Conservation (phyloP, 1,139 yeast genomes). For the Zygoascus sp. region DNA sequence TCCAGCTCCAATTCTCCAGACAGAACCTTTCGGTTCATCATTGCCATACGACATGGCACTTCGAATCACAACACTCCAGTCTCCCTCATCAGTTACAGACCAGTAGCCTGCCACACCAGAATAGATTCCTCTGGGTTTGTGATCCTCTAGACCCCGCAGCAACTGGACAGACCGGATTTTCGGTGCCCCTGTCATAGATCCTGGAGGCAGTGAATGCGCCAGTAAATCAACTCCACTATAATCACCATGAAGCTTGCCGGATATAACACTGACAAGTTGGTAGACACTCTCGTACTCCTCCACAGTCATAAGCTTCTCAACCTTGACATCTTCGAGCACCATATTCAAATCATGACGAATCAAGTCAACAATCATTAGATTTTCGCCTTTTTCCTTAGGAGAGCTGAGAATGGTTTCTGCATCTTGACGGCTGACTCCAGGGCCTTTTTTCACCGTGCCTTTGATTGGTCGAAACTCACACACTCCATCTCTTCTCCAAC, state of each 20-base stretch:
- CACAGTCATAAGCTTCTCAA: constrained; percentile 77
- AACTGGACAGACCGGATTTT: constrained; percentile 87
- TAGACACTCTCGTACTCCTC: constrained; percentile 90
- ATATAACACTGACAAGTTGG: constrained; percentile 86
- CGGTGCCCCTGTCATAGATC: constrained; percentile 99
- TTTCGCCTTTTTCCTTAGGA: constrained; percentile 94
- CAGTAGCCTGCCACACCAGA: constrained; percentile 96
- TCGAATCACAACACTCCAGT: constrained; percentile 94
- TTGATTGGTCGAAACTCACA: constrained; percentile 92
- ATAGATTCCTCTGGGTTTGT: constrained; percentile 72
- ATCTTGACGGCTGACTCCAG: constrained; percentile 40
- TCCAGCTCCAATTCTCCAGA: constrained; percentile 94
- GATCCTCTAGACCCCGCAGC: constrained; percentile 49
- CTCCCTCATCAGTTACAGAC: constrained; percentile 83
- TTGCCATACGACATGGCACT: constrained; percentile 65
- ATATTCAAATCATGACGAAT: constrained; percentile 87
- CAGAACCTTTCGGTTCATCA: constrained; percentile 40
- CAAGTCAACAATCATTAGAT: constrained; percentile 92
- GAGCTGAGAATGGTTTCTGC: constrained; percentile 69
- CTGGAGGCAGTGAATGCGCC: constrained; percentile 84
- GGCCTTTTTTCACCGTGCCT: constrained; percentile 79
- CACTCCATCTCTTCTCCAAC: constrained; percentile 55
- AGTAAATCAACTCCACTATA: constrained; percentile 76
- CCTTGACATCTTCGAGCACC: constrained; percentile 61
- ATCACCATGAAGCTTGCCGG: constrained; percentile 48